A percentile compares a stretch with the other conserved stretches of the same genome.
Conservation (phyloP, 129 eudicot genomes). For the Tanacetum coccineum region DNA sequence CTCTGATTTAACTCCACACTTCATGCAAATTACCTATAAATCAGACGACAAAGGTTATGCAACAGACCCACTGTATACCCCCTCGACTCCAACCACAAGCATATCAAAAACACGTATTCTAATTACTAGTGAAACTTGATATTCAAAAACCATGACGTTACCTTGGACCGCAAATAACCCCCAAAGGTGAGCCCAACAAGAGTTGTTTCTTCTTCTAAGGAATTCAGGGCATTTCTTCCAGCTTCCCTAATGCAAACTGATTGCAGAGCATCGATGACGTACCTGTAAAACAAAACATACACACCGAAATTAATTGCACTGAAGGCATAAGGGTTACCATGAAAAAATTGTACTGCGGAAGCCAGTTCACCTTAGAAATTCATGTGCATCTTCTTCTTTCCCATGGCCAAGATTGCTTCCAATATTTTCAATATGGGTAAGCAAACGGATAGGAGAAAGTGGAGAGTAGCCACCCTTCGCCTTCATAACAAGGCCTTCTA, state of each 20-base stretch:
- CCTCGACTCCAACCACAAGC: neutral
- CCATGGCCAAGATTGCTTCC: slow-evolving; percentile 79
- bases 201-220: slow-evolving; percentile 75
- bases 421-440: slow-evolving; percentile 55
- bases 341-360: too few species aligned
- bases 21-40: slow-evolving; percentile 73
- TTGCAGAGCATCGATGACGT: slow-evolving; percentile 76
- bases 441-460: slow-evolving; percentile 55
- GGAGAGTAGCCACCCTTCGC: slow-evolving; percentile 59
- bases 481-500: slow-evolving; percentile 57
- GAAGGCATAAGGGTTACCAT: neutral
- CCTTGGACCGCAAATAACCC: slow-evolving; percentile 94
- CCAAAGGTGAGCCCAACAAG: slow-evolving; percentile 90
- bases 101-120: neutral
- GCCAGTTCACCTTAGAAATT: slow-evolving; percentile 58
- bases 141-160: slow-evolving; percentile 14
- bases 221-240: slow-evolving; percentile 31
- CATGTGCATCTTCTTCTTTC: slow-evolving; percentile 96
- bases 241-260: slow-evolving; percentile 66
- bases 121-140: neutral
- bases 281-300: slow-evolving; percentile 40
- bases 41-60: neutral
- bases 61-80: neutral
- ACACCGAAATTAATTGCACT: neutral
- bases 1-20: slow-evolving; percentile 82